Percentiles rank a stretch among this genome's conserved stretches.
Evolutionary conservation across 106 monocot species (phyloP).

Genomic region (Hemerocallis citrina): DNA sequence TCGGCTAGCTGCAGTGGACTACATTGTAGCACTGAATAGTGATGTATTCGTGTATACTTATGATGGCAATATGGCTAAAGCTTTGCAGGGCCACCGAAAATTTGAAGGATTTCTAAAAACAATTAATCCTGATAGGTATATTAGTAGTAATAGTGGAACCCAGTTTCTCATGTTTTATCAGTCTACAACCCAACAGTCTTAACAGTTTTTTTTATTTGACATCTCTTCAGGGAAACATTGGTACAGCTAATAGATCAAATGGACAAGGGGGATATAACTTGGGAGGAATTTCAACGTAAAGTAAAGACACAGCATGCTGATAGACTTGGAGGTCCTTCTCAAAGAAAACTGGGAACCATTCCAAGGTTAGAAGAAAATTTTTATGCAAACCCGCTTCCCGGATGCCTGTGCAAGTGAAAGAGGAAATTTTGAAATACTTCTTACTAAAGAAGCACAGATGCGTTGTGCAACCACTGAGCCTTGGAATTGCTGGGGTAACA

Average conservation of each 20-base stretch:
- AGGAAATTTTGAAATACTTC: neutral
- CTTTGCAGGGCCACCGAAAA: slow-evolving; percentile 39
- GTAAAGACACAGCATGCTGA: slow-evolving; percentile 30
- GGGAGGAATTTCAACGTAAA: slow-evolving; percentile 27
- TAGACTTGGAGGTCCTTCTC: slow-evolving; percentile 52
- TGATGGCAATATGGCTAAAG: slow-evolving; percentile 58
- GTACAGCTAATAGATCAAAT: slow-evolving; percentile 52
- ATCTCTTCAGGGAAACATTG: slow-evolving; percentile 31
- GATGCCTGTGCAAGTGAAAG: slow-evolving; percentile 31
- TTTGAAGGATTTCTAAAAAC: slow-evolving; percentile 48
- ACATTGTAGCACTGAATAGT: slow-evolving; percentile 39
- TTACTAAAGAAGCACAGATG: neutral
- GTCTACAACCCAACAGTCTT: too few relatives aligned
- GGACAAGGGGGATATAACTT: slow-evolving; percentile 33
- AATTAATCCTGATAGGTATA: slow-evolving; percentile 50
- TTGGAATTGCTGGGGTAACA: neutral
- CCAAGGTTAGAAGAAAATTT: slow-evolving; percentile 51
- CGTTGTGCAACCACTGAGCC: slow-evolving; percentile 1
- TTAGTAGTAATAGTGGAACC: neutral
- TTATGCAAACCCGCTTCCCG: slow-evolving; percentile 71
- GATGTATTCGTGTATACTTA: slow-evolving; percentile 55
- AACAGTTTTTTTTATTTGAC: too few relatives aligned
- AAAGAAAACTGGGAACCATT: slow-evolving; percentile 25
- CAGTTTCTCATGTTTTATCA: neutral
- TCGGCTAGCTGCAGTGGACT: slow-evolving; percentile 39